Base-by-base conservation (phyloP, 1,284 basidiomycete species). In the Trametes versicolor region DNA sequence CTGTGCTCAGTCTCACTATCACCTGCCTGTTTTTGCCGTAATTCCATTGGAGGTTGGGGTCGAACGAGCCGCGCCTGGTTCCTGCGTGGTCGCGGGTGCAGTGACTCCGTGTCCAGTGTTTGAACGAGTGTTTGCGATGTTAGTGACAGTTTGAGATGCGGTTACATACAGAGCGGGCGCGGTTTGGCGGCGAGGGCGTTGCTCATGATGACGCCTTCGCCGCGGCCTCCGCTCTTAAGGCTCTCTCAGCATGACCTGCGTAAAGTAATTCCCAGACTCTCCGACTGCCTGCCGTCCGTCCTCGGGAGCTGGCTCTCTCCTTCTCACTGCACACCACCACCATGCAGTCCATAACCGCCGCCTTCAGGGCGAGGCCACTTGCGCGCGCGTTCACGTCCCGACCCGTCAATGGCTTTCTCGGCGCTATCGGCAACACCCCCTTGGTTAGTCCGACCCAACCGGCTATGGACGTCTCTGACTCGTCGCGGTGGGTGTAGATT, bases 351-450 rank as follows among this genome's bases (percentile, higher is more conserved):
- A 70, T 76, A 60, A 65, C 70, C 37, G 63, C 68, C 29, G 70
- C 71, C 13, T 60, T 73, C 58, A 59, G 58, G 32, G 52, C 61
- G 27, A 67, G 66, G 54, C 66, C 64, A 36, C 62, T 75, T 23
- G 41, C 75, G 43, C 81, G 87, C 63, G 71, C 78, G n/a, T 87
- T 91, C 69, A 80, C 84, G 1, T 83, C 85, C 9, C 80, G 80
- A 48, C 74, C 87, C 25, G 92, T 93, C 36, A 82, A 92, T 62
- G 95, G 97, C 54, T 96, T 99, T 79, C 88, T 88, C 27, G 96
- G 93, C 23, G 92, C 96, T 15, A 85, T 99, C 63, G 97, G 97
- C 70, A 97, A 97, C 81, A 99, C 97, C 2, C 97, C 97, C 59
- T 83, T 99, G 56, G 96, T 96, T 62, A 73, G 91, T 80, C 17